Evolutionary conservation across 495 filamentous ascomycete species (phyloP).

Genomic region (Aspergillus panamensis): DNA sequence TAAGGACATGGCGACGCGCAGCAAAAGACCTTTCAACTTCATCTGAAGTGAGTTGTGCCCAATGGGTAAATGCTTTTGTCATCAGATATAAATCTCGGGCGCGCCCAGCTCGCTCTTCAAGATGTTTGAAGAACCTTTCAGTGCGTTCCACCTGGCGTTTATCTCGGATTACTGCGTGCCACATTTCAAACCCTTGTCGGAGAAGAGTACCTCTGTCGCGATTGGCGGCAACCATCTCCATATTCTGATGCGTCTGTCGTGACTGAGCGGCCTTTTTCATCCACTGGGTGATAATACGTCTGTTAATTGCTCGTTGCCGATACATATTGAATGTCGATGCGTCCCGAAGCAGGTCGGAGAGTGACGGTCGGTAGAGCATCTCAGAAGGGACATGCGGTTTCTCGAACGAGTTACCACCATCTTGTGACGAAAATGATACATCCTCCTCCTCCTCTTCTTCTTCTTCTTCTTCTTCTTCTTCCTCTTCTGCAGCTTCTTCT

Average conservation of each 20-base stretch:
- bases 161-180: slow-evolving; percentile 49
- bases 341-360: slow-evolving; percentile 55
- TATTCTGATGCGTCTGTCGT: slow-evolving; percentile 41
- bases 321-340: slow-evolving; percentile 58
- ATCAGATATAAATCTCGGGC: slow-evolving; percentile 64
- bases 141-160: slow-evolving; percentile 49
- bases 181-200: slow-evolving; percentile 54
- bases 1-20: slow-evolving; percentile 64
- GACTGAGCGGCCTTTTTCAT: slow-evolving; percentile 47
- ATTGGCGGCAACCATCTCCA: slow-evolving; percentile 47
- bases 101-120: slow-evolving; percentile 57
- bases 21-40: slow-evolving; percentile 54
- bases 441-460: slow-evolving; percentile 26
- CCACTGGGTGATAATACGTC: slow-evolving; percentile 52
- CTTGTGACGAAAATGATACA: slow-evolving; percentile 25
- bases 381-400: slow-evolving; percentile 34
- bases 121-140: slow-evolving; percentile 57
- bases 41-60: slow-evolving; percentile 61
- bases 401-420: slow-evolving; percentile 28
- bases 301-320: slow-evolving; percentile 44
- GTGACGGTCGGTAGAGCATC: slow-evolving; percentile 49
- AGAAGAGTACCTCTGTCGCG: slow-evolving; percentile 53
- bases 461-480: slow-evolving; percentile 11
- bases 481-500: slow-evolving; percentile 14
- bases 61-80: slow-evolving; percentile 70